Evolutionary conservation across 768 basidiomycete species (phyloP), one percentile per base, ranked within the genome.

Genomic region (Podaxis mareebaensis): DNA sequence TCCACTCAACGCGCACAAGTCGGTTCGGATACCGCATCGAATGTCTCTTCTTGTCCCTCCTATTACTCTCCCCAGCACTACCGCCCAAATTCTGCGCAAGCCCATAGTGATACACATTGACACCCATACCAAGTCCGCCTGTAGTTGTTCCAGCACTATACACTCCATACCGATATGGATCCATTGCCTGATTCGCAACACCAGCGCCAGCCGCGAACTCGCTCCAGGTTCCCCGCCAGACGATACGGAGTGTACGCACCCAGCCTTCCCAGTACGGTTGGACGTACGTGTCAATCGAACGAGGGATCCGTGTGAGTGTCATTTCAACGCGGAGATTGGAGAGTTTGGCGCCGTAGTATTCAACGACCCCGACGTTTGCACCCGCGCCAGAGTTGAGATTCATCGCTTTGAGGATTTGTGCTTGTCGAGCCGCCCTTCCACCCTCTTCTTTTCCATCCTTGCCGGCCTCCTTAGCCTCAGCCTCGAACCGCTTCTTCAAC

Each of bases 221-320:
- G 33, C 30, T 24, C 39, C 22, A 58, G 13, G 66, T 65, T 24
- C 44, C 59, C 48, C 65, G 51, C 49, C 39, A 77, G 3, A 81
- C 73, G 15, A 82, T 75, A 7, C 84, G 78, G n/a, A 89, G 72
- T 0, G 82, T 79, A 30, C 78, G 78, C 11, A 85, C 83, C 66
- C 75, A 79, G 12, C 82, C 81, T 53, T 86, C 83, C 69, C 86
- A 87, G 73, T 85, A 89, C 0, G 87, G 88, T 36, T 79, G 76
- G 30, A 84, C 73, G 66, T 90, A 90, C 6, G 46, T 36, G 38
- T 53, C 59, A 13, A 60, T 63, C 39, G 42, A 39, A 5, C 52
- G 61, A 7, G 58, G 60, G 33, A 67, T 64, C 53, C 33, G 58
- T 11, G 56, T 68, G 63, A 55, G 68, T 11, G 61, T 40, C 20